Conservation (phyloP, 164 flowering plant species). For the Vitis vinifera region DNA sequence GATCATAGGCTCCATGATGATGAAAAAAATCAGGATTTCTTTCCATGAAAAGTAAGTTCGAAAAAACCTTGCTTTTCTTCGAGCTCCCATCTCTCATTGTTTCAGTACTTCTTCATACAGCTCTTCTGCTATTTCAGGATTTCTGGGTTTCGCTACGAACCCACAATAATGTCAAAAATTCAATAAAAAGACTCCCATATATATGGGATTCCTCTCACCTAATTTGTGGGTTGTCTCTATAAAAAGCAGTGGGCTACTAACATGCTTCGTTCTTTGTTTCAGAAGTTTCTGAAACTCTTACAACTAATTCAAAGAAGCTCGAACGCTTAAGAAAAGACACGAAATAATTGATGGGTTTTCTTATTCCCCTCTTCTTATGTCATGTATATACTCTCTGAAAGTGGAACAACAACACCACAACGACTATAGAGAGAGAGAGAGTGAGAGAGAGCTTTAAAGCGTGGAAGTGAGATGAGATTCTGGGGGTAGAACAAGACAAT, state of each 20-base stretch:
- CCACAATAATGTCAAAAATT: constrained; percentile 9
- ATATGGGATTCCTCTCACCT: constrained; percentile 1
- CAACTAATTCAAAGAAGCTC: background rate
- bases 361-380: constrained; percentile 10
- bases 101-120: constrained; percentile 63
- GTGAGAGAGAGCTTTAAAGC: constrained; percentile 27
- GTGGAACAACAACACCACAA: constrained; percentile 15
- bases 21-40: background rate
- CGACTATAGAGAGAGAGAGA: constrained; percentile 17
- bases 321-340: background rate
- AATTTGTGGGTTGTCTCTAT: background rate
- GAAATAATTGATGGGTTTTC: constrained; percentile 15
- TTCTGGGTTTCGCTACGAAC: constrained; percentile 16
- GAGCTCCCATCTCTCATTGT: constrained; percentile 87
- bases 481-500: constrained; percentile 50
- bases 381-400: constrained; percentile 10
- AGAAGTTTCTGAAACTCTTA: background rate
- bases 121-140: constrained; percentile 12
- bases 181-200: constrained; percentile 2
- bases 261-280: constrained; percentile 2
- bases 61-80: constrained; percentile 85
- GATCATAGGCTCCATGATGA: background rate
- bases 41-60: background rate
- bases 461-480: constrained; percentile 38
- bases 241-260: background rate